A percentile compares a stretch with the other conserved stretches of the same genome.
Conservation (phyloP, 768 basidiomycete species). For the Paxillus rubicundulus region DNA sequence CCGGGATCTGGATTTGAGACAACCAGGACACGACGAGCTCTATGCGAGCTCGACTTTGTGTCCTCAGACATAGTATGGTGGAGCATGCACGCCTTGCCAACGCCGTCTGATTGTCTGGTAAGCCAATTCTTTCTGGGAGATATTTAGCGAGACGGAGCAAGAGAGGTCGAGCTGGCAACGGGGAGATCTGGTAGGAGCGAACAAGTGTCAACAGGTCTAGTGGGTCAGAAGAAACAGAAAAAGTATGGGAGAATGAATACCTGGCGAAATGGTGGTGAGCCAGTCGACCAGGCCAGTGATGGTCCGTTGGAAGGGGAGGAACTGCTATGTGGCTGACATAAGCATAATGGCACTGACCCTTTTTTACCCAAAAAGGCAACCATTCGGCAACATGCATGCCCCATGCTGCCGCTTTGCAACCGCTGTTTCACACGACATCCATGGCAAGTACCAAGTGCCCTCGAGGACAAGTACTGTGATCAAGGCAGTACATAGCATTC, state of each 20-base stretch:
- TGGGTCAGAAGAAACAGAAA: neutral
- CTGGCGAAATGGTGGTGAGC: constrained; percentile 20
- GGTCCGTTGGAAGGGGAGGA: constrained; percentile 25
- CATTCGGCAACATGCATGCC: neutral
- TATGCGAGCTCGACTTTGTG: constrained; percentile 38
- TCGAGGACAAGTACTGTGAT: too few species aligned
- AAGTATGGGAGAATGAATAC: constrained; percentile 4
- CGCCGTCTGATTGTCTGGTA: constrained; percentile 23
- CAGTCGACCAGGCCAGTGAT: constrained; percentile 23
- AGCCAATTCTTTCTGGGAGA: neutral
- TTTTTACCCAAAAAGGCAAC: neutral
- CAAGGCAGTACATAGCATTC: too few species aligned
- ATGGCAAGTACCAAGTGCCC: too few species aligned
- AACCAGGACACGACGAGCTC: constrained; percentile 45
- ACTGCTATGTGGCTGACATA: constrained; percentile 30
- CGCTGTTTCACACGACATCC: neutral
- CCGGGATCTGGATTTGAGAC: constrained; percentile 63
- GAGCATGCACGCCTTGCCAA: constrained; percentile 31
- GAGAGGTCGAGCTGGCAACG: neutral
- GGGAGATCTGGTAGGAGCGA: constrained; percentile 1
- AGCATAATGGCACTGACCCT: constrained; percentile 22
- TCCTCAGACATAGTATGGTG: constrained; percentile 59
- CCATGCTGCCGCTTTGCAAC: neutral
- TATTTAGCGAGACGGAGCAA: neutral
- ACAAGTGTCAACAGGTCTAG: neutral